Conservation (phyloP, 192 early-diverging fungal genomes). For the Umbelopsis isabellina region DNA sequence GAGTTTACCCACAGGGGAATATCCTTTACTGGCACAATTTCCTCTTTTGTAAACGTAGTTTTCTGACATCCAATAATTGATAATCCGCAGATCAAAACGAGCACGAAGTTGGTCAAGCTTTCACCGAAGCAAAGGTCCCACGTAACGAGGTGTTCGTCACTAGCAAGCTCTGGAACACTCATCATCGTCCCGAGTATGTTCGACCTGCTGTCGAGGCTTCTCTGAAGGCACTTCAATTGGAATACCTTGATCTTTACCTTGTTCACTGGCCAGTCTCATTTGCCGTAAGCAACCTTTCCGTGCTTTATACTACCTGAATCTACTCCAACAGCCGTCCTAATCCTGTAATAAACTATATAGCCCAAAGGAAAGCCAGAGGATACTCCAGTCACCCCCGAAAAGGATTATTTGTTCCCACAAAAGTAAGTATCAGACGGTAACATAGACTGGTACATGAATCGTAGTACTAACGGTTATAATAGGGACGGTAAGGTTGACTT, state of each 20-base stretch:
- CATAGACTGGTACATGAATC: not conserved
- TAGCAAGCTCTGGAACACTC: conserved; percentile 74
- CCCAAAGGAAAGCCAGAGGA: conserved; percentile 25
- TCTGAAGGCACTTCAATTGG: conserved; percentile 67
- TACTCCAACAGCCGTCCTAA: not conserved
- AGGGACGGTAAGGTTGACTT: conserved; percentile 38
- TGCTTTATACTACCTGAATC: not conserved
- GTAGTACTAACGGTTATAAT: not conserved
- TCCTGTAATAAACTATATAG: not conserved
- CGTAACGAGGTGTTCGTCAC: conserved; percentile 78
- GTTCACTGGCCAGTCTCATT: conserved; percentile 85
- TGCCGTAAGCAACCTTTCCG: conserved; percentile 18
- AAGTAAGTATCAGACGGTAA: conserved; percentile 22
- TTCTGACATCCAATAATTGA: conserved; percentile 24
- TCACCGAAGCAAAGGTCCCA: conserved; percentile 59
- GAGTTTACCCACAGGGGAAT: conserved; percentile 16
- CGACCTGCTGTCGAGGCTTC: conserved; percentile 62
- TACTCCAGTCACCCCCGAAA: conserved; percentile 28
- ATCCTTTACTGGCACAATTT: conserved; percentile 23
- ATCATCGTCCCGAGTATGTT: conserved; percentile 69
- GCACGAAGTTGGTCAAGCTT: conserved; percentile 73
- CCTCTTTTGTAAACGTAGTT: conserved; percentile 41
- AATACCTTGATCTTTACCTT: conserved; percentile 84
- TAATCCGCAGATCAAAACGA: conserved; percentile 65
- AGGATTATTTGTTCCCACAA: conserved; percentile 36